Evolutionary conservation across 108 stramenopile species (phyloP).

Genomic region (Seminavis robusta): DNA sequence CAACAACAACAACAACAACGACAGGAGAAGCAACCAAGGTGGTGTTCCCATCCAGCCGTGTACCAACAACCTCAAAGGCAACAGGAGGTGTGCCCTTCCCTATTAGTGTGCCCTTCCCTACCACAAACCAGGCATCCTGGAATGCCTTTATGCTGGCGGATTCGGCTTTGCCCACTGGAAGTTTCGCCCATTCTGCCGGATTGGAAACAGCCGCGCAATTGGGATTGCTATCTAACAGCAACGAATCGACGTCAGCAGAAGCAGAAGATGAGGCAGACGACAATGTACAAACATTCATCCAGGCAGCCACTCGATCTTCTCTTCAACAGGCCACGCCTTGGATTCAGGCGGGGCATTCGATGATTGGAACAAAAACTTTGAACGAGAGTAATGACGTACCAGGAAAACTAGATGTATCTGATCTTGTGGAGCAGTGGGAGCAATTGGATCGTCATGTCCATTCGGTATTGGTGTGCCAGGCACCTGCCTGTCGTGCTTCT

Average conservation of each 20-base stretch:
- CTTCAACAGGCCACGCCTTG: slow-evolving; percentile 57
- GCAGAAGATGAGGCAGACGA: slow-evolving; percentile 1
- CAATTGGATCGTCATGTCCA: slow-evolving; percentile 43
- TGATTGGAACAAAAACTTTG: not conserved
- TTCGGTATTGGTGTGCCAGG: slow-evolving; percentile 50
- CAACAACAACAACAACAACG: not conserved
- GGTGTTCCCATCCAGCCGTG: not conserved
- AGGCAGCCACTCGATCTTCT: slow-evolving; percentile 59
- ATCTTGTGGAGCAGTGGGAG: slow-evolving; percentile 21
- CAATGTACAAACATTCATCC: slow-evolving; percentile 35
- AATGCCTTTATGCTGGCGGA: slow-evolving; percentile 56
- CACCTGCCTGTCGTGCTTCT: slow-evolving; percentile 67
- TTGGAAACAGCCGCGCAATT: slow-evolving; percentile 77
- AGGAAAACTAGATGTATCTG: not conserved
- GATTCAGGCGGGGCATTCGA: slow-evolving; percentile 43
- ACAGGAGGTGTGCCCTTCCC: not conserved
- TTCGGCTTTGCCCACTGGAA: slow-evolving; percentile 74
- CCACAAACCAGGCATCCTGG: slow-evolving; percentile 17
- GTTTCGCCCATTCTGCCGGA: slow-evolving; percentile 85
- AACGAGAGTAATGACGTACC: not conserved
- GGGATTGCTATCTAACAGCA: slow-evolving; percentile 36
- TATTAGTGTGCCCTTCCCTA: not conserved
- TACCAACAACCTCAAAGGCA: not conserved
- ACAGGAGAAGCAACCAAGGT: not conserved
- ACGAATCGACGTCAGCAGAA: no score